Evolutionary conservation across 78 protist genomes (phyloP), one percentile per base, ranked within the genome.

Genomic region (slime mould (Dictyostelium discoideum)): DNA sequence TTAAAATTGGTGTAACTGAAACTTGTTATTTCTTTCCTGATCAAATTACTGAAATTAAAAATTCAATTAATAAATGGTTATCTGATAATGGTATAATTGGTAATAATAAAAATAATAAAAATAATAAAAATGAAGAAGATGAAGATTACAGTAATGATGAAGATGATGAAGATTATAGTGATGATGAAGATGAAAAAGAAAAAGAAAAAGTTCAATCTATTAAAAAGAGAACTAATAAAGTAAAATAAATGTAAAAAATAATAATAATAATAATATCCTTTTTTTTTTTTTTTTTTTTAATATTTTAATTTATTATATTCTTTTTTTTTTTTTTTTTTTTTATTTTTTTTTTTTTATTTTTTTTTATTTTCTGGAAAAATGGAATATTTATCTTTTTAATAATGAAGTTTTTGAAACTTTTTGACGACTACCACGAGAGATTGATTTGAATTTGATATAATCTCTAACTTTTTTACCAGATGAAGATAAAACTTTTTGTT

Each of bases 1-100:
- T 74, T 74, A 74, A 74, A 74, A 74, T 74, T 74, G 81, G 81
- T 26, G 48, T 74, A 18, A 74, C 81, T 37, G 81, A 74, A 74
- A 74, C 81, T 74, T 74, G 39, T 74, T 74, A 37, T 37, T 74
- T 37, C 40, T 32, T 29, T 32, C 81, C 81, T 13, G 81, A 74
- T 6, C 42, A 18, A 74, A 16, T 74, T 6, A 39, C 39, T 29
- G 37, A 16, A 13, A 74, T 37, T 29, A 74, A 74, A 37, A 32
- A 32, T 37, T 29, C 39, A 37, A 74, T 74, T 26, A 74, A 74
- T 37, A 74, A 37, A 32, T 74, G 81, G 81, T 74, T 74, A 74
- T 10, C 48, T 37, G 42, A 74, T 29, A 74, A 74, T 37, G 39
- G 39, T 37, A 5, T 74, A 74, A 37, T 74, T 16, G 20, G 42